These are phyloP conservation scores for Phaeodactylum tricornutum DNA, from an alignment of 108 stramenopile genomes.

Conservation along the genomic window DNA sequence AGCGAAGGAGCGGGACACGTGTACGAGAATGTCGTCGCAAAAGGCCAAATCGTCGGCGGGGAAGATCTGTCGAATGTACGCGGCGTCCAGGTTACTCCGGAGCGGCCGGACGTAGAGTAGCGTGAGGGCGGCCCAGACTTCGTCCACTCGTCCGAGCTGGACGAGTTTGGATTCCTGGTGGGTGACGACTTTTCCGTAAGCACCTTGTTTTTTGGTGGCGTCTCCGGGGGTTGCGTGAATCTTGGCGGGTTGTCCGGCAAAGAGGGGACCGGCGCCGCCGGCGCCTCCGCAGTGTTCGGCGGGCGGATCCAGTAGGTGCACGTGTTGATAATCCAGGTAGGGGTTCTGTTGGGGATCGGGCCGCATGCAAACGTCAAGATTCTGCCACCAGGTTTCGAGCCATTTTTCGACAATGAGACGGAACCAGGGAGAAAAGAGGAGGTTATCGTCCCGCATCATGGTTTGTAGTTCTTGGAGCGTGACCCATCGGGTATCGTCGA, in stretches of 20 bases:
- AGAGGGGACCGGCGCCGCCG: conserved; percentile 68
- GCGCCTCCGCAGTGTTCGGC: conserved; percentile 74
- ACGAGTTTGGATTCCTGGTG: conserved; percentile 79
- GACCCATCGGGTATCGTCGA: conserved; percentile 72
- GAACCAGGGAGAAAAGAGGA: conserved; percentile 91
- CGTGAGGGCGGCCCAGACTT: conserved; percentile 77
- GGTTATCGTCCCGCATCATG: conserved; percentile 55
- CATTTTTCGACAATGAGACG: conserved; percentile 76
- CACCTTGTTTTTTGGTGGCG: conserved; percentile 93
- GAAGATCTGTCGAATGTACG: conserved; percentile 45
- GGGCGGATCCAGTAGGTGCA: conserved; percentile 84
- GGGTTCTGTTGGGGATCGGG: too few species aligned
- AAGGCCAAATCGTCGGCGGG: conserved; percentile 67
- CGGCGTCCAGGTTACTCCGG: conserved; percentile 62
- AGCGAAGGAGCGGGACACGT: conserved; percentile 95
- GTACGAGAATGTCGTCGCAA: conserved; percentile 93
- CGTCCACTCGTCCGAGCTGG: conserved; percentile 83
- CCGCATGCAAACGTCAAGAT: conserved; percentile 66
- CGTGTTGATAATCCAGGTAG: conserved; percentile 48
- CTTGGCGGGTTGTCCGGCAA: conserved; percentile 10
- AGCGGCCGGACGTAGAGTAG: conserved; percentile 72
- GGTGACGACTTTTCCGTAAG: conserved; percentile 93
- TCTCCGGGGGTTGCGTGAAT: not conserved
- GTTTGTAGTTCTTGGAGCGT: conserved; percentile 40
- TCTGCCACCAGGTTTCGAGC: conserved; percentile 75